Base-by-base conservation (phyloP, 2,329 filamentous ascomycete genomes). In the Zelopaecilomyces penicillatus region DNA sequence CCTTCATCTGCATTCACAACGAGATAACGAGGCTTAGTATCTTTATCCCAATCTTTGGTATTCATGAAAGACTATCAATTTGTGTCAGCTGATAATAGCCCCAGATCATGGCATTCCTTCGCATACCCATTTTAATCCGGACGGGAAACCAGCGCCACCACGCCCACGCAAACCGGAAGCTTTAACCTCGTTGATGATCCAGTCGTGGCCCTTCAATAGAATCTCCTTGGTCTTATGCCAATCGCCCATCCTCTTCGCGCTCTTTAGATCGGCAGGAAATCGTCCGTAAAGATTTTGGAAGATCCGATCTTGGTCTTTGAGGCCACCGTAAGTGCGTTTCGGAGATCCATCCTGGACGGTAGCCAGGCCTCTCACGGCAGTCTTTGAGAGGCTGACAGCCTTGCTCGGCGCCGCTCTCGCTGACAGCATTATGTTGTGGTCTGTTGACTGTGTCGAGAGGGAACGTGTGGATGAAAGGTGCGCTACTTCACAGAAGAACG, bases 191-290 rank as follows among this genome's bases (percentile, higher is more conserved):
- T 85, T 84, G 61, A 98, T 97, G 67, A 98, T 94, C 87, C 93
- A 98, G 60, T 98, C 91, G 69, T 98, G 87, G 45, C 93, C 93
- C 77, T 98, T 98, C 57, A 88, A 71, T 48, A 98, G 69, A 47
- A 98, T 98, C 67, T 98, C 93, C 78, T 98, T 98, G 45, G 93
- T 98, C 78, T 94, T 95, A 75, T 98, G 82, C 93, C 93, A 98
- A 68, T 97, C 93, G 57, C 93, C 93, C 77, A 95, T 95, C 73
- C 95, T 95, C 83, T 88, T 90, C 43, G 93, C 90, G 63, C 82
- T 88, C 75, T 93, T 91, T 57, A 98, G 72, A 66, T 96, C 90
- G 51, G 89, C 78, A 42, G 88, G 89, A 71, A 87, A 88, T 64
- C 93, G 88, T 60, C 88, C 83, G 73, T 98, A 98, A 48, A 98